Base-by-base conservation (phyloP, 2,329 filamentous ascomycete genomes). In the Xylariaceae sp. region DNA sequence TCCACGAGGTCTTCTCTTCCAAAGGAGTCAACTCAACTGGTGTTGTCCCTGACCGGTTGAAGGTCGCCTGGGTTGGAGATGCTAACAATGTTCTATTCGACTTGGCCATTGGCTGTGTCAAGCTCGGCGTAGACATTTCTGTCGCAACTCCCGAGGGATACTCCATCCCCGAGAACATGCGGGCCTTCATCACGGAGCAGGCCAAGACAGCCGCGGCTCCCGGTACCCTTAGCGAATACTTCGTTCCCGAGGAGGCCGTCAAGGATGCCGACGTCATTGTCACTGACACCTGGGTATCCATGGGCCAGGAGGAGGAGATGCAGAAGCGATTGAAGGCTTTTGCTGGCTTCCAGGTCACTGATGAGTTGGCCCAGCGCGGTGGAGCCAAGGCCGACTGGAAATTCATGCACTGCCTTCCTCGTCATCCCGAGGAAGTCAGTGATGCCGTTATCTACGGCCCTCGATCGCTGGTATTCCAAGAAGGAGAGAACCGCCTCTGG, bases 11-110 rank as follows among this genome's bases (percentile, higher is more conserved):
- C 1, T 91, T 92, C 73, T 55, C 52, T 2, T 23, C 81, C 82
- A 0, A 77, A 80, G 0, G 70, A 74, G 7, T 71, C 0, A 70
- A 74, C 42, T 64, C 65, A 1, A 64, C 69, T 34, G 74, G 71
- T 55, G 80, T 96, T 6, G 89, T 90, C 1, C 79, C 96, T 3
- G 83, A 90, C 66, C 90, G 91, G 0, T 75, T 96, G 69, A 97
- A 96, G 77, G 84, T 97, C 62, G 93, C 94, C 13, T 99, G 94
- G 94, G 81, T 99, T 51, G 93, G 93, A 56, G 93, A 99, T 72
- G 91, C 92, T 9, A 99, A 97, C 78, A 99, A 99, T 68, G 93
- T 99, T 34, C 84, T 97, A 23, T 97, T 92, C 71, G 93, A 99
- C 72, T 82, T 97, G 56, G 92, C 92, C 53, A 93, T 94, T 66